These are phyloP conservation scores for Vitis rotundifolia DNA, from an alignment of 164 flowering plant species.

Conservation along the genomic window DNA sequence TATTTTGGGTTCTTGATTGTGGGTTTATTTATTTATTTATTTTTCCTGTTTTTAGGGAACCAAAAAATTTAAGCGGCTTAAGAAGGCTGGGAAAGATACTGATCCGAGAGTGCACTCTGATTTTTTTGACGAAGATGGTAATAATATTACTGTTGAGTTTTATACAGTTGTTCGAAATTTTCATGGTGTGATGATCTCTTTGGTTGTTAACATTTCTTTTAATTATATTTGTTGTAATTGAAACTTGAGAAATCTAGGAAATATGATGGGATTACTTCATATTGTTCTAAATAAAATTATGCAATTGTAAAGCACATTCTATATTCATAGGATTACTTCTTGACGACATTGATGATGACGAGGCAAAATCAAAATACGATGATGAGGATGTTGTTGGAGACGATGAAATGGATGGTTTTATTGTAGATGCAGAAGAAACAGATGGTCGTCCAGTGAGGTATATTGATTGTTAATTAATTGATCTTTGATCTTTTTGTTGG, in stretches of 20 bases:
- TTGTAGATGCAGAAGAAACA: constrained; percentile 81
- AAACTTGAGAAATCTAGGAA: too few relatives aligned
- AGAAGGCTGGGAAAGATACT: constrained; percentile 69
- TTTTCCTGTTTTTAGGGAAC: constrained; percentile 41
- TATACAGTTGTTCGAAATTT: constrained; percentile 43
- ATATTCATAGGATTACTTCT: constrained; percentile 32
- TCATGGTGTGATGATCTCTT: constrained; percentile 62
- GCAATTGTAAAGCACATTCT: too few relatives aligned
- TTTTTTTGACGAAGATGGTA: constrained; percentile 68
- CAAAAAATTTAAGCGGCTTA: constrained; percentile 85
- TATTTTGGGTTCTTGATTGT: too few relatives aligned
- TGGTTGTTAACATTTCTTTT: constrained; percentile 25
- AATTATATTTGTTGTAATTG: too few relatives aligned
- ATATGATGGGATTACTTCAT: too few relatives aligned
- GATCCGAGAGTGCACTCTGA: constrained; percentile 55
- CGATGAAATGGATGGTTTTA: constrained; percentile 96
- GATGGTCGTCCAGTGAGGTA: constrained; percentile 83
- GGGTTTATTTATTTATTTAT: neutral
- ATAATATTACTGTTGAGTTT: too few relatives aligned
- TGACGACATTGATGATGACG: constrained; percentile 78
- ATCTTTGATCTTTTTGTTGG: too few relatives aligned
- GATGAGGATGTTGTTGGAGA: constrained; percentile 79
- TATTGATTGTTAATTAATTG: neutral
- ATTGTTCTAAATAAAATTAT: too few relatives aligned
- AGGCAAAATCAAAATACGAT: constrained; percentile 66